These are phyloP conservation scores for Elongisporangium undulatum DNA, from an alignment of 352 stramenopile genomes.

Conservation along the genomic window DNA sequence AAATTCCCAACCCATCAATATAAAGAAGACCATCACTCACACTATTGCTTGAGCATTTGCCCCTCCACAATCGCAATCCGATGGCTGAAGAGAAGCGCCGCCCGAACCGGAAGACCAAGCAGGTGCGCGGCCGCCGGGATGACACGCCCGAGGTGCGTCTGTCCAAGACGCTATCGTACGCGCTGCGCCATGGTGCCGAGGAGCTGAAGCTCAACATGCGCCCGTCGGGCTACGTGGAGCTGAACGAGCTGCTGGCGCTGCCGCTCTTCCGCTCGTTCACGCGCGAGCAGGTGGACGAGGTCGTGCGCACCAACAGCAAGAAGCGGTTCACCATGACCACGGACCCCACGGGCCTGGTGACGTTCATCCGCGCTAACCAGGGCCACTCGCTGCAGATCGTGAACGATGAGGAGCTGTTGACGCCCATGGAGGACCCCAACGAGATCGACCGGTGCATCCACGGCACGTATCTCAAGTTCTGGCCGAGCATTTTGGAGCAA, in stretches of 20 bases:
- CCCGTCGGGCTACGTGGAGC: slow-evolving; percentile 57
- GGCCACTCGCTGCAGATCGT: slow-evolving; percentile 69
- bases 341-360: slow-evolving; percentile 24
- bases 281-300: slow-evolving; percentile 52
- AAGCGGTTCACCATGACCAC: slow-evolving; percentile 71
- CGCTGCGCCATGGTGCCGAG: slow-evolving; percentile 66
- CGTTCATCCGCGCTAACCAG: slow-evolving; percentile 82
- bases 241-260: slow-evolving; percentile 43
- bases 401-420: slow-evolving; percentile 66
- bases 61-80: background rate
- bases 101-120: background rate
- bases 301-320: slow-evolving; percentile 67
- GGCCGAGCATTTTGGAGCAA: slow-evolving; percentile 50
- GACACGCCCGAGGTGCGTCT: slow-evolving; percentile 58
- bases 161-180: slow-evolving; percentile 76
- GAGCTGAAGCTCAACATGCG: slow-evolving; percentile 68
- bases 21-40: background rate
- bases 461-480: slow-evolving; percentile 69
- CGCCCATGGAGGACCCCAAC: slow-evolving; percentile 39
- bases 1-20: background rate
- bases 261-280: slow-evolving; percentile 49
- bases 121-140: slow-evolving; percentile 14
- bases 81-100: background rate
- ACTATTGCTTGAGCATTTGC: too few species aligned
- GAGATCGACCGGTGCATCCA: slow-evolving; percentile 62